These are phyloP conservation scores for Anaeromyces robustus DNA, from an alignment of 192 early-diverging fungal genomes.

Conservation along the genomic window DNA sequence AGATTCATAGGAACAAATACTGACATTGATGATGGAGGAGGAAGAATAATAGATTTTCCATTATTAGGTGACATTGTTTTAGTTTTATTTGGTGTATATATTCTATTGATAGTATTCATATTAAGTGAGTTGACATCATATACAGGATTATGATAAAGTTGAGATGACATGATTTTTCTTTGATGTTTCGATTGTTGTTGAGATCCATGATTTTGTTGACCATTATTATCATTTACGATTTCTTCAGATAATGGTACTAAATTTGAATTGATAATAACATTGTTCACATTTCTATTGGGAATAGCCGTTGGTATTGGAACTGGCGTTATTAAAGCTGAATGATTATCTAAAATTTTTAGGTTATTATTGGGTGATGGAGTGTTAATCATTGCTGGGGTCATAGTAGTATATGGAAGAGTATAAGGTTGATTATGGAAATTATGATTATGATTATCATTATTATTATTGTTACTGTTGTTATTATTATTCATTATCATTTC, in stretches of 20 bases:
- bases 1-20: background rate
- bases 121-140: background rate
- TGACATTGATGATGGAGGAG: background rate
- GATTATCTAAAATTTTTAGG: background rate
- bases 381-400: background rate
- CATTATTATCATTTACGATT: background rate
- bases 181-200: background rate
- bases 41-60: background rate
- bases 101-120: background rate
- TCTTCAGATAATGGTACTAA: background rate
- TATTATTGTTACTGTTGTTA: background rate
- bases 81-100: background rate
- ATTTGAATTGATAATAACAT: background rate
- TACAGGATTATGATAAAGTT: background rate
- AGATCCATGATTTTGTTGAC: background rate
- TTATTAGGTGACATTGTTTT: background rate
- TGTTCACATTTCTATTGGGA: background rate
- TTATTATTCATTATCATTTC: background rate
- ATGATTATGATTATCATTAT: background rate
- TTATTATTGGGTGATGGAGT: background rate
- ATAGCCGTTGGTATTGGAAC: background rate
- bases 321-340: background rate
- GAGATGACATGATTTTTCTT: background rate
- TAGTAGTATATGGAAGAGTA: background rate
- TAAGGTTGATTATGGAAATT: background rate